Percentiles rank a stretch among this genome's conserved stretches.
phyloP scores from a whole-genome alignment of 331 rosid genomes.

The Spiraea crenata region DNA sequence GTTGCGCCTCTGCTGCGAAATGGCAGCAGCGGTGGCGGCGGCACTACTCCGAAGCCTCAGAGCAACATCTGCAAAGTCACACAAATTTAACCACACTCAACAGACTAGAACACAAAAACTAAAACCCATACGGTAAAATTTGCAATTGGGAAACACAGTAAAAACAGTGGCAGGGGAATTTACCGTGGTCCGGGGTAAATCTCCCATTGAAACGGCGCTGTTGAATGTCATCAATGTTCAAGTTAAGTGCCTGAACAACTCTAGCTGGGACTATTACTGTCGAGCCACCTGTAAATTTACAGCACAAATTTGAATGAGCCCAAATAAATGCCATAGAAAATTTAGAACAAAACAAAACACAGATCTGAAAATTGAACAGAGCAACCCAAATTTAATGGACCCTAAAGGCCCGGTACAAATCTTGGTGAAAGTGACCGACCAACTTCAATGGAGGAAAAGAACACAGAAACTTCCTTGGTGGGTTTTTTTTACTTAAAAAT shows the following conservation, averaged over 20 bases:
- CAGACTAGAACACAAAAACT: not conserved
- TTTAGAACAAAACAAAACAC: not conserved
- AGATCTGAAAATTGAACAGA: slow-evolving; percentile 2
- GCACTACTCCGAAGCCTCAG: slow-evolving; percentile 22
- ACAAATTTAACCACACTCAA: no score
- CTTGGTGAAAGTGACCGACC: slow-evolving; percentile 8
- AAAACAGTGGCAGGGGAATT: not conserved
- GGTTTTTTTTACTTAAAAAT: not conserved
- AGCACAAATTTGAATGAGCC: not conserved
- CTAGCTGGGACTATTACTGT: slow-evolving; percentile 71
- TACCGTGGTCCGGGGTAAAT: slow-evolving; percentile 50
- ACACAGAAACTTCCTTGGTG: not conserved
- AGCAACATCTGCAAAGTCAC: slow-evolving; percentile 31
- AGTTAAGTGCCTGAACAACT: slow-evolving; percentile 78
- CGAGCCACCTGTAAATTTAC: slow-evolving; percentile 47
- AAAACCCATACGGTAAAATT: not conserved
- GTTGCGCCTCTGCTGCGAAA: slow-evolving; percentile 41
- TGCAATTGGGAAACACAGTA: not conserved
- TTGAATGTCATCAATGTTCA: slow-evolving; percentile 52
- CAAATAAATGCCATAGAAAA: not conserved
- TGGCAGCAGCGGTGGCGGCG: not conserved
- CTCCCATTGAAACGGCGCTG: slow-evolving; percentile 36
- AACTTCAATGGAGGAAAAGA: no score
- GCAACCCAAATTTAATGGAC: not conserved
- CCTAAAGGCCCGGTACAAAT: not conserved